Evolutionary conservation across 2,329 filamentous ascomycete species (phyloP).

Genomic region (Stachybotrys elegans): DNA sequence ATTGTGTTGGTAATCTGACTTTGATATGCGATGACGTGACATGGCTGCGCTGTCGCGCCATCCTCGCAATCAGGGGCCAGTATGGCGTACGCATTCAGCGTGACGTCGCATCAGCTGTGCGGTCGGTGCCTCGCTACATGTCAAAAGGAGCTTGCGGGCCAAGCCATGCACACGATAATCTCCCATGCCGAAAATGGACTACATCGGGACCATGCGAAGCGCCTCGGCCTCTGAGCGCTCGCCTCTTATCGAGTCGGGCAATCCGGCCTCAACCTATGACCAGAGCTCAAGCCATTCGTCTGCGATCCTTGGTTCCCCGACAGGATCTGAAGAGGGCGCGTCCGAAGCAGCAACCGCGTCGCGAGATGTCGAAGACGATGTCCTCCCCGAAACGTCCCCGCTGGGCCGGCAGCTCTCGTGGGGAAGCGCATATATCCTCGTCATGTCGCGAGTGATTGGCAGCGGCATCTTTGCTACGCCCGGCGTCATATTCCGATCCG

Average conservation of each 20-base stretch:
- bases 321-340: background rate
- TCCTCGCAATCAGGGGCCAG: no score
- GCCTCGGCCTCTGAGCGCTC: background rate
- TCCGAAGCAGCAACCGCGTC: constrained; percentile 5
- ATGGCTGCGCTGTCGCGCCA: no score
- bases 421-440: constrained; percentile 60
- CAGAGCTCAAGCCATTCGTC: no score
- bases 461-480: constrained; percentile 70
- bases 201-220: background rate
- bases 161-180: background rate
- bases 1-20: no score
- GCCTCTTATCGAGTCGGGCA: background rate
- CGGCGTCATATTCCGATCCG: constrained; percentile 59
- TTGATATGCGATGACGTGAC: no score
- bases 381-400: constrained; percentile 53
- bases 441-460: constrained; percentile 64
- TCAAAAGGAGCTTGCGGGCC: no score
- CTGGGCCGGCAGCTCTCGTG: constrained; percentile 56
- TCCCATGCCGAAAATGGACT: background rate
- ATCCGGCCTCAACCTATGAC: no score
- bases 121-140: no score
- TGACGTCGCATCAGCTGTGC: no score
- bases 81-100: no score
- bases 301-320: no score
- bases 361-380: constrained; percentile 46